A percentile compares a stretch with the other conserved stretches of the same genome.
These are phyloP conservation scores for Cladosporium cucumerinum DNA, from an alignment of 2,329 filamentous ascomycete species.

Conservation along the genomic window DNA sequence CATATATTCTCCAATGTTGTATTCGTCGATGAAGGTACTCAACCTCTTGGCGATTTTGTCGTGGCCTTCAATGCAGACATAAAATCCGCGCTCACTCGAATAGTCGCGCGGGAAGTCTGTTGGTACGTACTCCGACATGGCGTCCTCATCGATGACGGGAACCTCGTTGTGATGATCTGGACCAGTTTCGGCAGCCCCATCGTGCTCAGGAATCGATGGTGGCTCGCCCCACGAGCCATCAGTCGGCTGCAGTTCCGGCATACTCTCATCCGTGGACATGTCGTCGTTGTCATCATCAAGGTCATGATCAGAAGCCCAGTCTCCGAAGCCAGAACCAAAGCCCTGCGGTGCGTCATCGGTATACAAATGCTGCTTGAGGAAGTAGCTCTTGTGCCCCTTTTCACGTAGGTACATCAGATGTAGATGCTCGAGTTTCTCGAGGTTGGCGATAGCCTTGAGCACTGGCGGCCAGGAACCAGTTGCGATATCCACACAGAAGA, in stretches of 20 bases:
- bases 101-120: background rate
- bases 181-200: background rate
- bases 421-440: constrained; percentile 26
- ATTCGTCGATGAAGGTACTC: constrained; percentile 24
- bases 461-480: constrained; percentile 28
- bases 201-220: background rate
- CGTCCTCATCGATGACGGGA: background rate
- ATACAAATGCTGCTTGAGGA: constrained; percentile 23
- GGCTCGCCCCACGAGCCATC: background rate
- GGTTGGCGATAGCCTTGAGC: constrained; percentile 23
- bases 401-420: constrained; percentile 28
- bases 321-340: background rate
- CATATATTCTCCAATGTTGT: constrained; percentile 23
- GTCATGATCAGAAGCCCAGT: background rate
- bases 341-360: background rate
- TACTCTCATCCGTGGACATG: background rate
- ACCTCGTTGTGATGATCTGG: background rate
- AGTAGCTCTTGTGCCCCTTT: constrained; percentile 25
- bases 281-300: constrained; percentile 4
- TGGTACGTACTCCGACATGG: constrained; percentile 5
- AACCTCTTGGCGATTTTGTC: constrained; percentile 22
- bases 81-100: constrained; percentile 22
- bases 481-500: constrained; percentile 21
- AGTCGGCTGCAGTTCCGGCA: constrained; percentile 19
- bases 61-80: constrained; percentile 21